A percentile compares a stretch with the other conserved stretches of the same genome.
phyloP scores from a whole-genome alignment of 139 green algal species.

The Microglena sp. region DNA sequence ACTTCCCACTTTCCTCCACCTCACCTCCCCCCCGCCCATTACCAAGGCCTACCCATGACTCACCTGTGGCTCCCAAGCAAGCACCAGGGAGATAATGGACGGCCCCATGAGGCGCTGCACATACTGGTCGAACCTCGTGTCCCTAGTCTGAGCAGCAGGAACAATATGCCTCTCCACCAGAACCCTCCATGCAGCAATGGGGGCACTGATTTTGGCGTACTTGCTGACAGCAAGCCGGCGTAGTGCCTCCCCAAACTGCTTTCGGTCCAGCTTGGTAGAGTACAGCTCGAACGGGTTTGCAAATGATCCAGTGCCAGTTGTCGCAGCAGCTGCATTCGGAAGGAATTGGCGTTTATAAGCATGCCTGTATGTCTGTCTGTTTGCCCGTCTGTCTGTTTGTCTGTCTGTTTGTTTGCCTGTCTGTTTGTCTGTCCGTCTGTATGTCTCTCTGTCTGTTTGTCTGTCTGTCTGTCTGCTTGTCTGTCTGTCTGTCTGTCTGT shows the following conservation, averaged over 20 bases:
- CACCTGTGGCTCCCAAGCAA: slow-evolving; percentile 34
- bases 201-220: slow-evolving; percentile 36
- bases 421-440: background rate
- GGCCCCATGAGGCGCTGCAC: slow-evolving; percentile 27
- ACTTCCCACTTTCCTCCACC: no score
- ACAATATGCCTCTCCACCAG: slow-evolving; percentile 43
- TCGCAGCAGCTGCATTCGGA: background rate
- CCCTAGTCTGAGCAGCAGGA: slow-evolving; percentile 13
- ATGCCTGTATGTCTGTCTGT: background rate
- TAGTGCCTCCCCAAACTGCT: slow-evolving; percentile 11
- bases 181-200: slow-evolving; percentile 34
- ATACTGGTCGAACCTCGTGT: slow-evolving; percentile 16
- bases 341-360: no score
- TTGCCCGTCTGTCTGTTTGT: background rate
- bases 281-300: background rate
- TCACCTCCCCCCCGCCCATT: background rate
- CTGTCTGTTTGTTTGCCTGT: background rate
- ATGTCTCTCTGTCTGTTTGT: background rate
- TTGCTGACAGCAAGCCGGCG: slow-evolving; percentile 18
- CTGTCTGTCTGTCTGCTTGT: background rate
- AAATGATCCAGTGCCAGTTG: background rate
- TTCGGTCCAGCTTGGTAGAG: background rate
- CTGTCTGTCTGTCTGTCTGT: background rate
- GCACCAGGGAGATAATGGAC: slow-evolving; percentile 22
- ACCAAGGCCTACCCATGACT: slow-evolving; percentile 5